A percentile compares a stretch with the other conserved stretches of the same genome.
Conservation (phyloP, 805 yeast genomes). For the Cyberlindnera subsufficiens region DNA sequence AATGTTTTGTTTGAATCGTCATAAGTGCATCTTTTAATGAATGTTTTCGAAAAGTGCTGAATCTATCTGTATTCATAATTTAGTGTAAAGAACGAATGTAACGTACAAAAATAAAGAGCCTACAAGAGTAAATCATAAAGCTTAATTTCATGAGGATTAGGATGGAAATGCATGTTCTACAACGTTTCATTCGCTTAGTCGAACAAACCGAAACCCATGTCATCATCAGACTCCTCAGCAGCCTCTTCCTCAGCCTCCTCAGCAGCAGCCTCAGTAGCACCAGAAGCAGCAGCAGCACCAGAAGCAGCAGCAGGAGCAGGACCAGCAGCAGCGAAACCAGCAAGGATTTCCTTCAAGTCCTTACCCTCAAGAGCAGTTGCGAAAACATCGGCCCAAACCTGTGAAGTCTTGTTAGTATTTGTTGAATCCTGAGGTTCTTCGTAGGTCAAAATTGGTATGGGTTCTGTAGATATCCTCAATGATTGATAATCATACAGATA, state of each 20-base stretch:
- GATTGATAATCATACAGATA: too few species aligned
- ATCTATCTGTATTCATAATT: too few species aligned
- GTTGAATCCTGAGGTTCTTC: too few species aligned
- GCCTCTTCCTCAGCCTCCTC: slow-evolving; percentile 57
- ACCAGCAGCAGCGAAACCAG: slow-evolving; percentile 46
- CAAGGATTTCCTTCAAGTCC: slow-evolving; percentile 64
- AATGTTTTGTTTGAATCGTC: too few species aligned
- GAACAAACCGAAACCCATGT: slow-evolving; percentile 90
- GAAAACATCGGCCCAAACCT: slow-evolving; percentile 76
- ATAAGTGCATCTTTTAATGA: too few species aligned
- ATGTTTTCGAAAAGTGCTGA: too few species aligned
- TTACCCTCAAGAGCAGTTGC: slow-evolving; percentile 81
- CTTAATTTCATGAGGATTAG: too few species aligned
- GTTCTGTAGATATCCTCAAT: too few species aligned
- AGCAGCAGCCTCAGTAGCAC: slow-evolving; percentile 45
- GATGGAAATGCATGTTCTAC: too few species aligned
- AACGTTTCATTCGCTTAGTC: slow-evolving; percentile 42
- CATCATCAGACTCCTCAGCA: slow-evolving; percentile 69
- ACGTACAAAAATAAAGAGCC: too few species aligned
- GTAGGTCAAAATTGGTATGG: not conserved
- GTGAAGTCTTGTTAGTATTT: slow-evolving; percentile 15
- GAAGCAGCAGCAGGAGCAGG: slow-evolving; percentile 46
- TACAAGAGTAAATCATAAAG: too few species aligned
- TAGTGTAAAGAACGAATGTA: too few species aligned
- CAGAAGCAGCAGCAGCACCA: slow-evolving; percentile 41